Evolutionary conservation across 2,329 filamentous ascomycete species (phyloP).

Genomic region (Geosmithia putterillii): DNA sequence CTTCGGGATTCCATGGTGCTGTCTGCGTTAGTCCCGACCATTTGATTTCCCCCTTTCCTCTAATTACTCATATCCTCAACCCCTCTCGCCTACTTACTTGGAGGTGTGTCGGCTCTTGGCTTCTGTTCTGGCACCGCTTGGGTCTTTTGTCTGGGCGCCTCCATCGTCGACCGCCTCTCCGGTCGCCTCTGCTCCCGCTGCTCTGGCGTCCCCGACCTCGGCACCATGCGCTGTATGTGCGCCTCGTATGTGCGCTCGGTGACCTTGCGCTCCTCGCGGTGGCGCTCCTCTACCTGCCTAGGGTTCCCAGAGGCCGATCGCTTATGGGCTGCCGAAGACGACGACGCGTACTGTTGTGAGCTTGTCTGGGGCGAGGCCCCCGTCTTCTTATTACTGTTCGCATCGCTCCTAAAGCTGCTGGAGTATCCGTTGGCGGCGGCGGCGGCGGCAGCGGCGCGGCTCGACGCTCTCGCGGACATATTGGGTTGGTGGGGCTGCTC

Average conservation of each 20-base stretch:
- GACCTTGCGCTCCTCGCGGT: constrained; percentile 38
- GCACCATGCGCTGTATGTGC: constrained; percentile 49
- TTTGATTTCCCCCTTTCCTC: neutral
- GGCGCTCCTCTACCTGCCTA: constrained; percentile 28
- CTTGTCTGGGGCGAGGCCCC: constrained; percentile 20
- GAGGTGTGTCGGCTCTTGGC: constrained; percentile 31
- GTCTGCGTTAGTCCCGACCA: constrained; percentile 14
- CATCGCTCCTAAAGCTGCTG: constrained; percentile 19
- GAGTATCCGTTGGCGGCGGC: constrained; percentile 21
- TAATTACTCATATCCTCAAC: neutral
- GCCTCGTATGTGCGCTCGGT: constrained; percentile 46
- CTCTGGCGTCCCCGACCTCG: constrained; percentile 43
- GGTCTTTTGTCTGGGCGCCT: constrained; percentile 25
- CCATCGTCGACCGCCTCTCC: constrained; percentile 11
- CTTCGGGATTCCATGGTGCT: constrained; percentile 68
- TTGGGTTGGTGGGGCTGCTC: neutral
- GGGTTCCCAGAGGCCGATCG: constrained; percentile 45
- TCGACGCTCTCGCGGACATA: constrained; percentile 23
- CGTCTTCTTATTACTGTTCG: constrained; percentile 11
- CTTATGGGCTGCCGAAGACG: constrained; percentile 34
- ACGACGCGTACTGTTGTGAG: constrained; percentile 22
- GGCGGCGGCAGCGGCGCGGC: constrained; percentile 24
- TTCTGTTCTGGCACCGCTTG: constrained; percentile 26
- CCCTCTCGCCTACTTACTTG: constrained; percentile 25
- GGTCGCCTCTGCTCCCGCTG: neutral